Conservation (phyloP, 306 rosid genomes). For the Begonia masoniana region DNA sequence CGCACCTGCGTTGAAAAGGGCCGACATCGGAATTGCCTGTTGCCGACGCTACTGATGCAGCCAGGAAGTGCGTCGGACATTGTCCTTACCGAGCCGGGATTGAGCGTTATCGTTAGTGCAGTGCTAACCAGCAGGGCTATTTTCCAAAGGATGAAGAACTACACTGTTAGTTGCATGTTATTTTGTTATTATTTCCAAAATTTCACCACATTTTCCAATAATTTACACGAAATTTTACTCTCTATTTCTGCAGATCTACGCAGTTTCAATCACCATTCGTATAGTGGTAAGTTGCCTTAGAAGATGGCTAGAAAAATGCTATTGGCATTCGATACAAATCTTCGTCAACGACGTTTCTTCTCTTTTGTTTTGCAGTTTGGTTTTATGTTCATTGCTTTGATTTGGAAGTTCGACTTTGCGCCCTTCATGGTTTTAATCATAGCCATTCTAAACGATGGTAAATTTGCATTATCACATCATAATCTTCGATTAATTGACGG, state of each 20-base stretch:
- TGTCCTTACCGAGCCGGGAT: slow-evolving; percentile 96
- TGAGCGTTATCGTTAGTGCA: slow-evolving; percentile 92
- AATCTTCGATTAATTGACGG: background rate
- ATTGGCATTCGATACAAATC: background rate
- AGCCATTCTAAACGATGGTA: slow-evolving; percentile 92
- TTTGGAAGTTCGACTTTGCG: slow-evolving; percentile 91
- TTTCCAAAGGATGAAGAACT: slow-evolving; percentile 98
- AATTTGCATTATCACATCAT: slow-evolving; percentile 6
- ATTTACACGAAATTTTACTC: background rate
- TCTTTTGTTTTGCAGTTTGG: slow-evolving; percentile 49
- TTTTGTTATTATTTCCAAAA: background rate
- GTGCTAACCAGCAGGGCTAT: slow-evolving; percentile 97
- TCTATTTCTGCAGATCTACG: slow-evolving; percentile 83
- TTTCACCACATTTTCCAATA: slow-evolving; percentile 2
- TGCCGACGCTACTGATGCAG: slow-evolving; percentile 99
- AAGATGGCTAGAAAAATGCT: background rate
- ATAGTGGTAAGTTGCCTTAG: slow-evolving; percentile 66
- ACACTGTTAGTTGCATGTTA: slow-evolving; percentile 47
- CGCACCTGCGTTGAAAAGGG: slow-evolving; percentile 94
- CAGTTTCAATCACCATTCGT: slow-evolving; percentile 93
- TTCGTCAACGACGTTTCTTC: slow-evolving; percentile 6
- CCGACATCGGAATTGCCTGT: slow-evolving; percentile 99
- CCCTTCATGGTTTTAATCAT: slow-evolving; percentile 98
- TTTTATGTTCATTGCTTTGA: slow-evolving; percentile 91
- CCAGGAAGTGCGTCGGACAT: slow-evolving; percentile 97